Base-by-base conservation (phyloP, 768 basidiomycete species). In the Mycena latifolia region DNA sequence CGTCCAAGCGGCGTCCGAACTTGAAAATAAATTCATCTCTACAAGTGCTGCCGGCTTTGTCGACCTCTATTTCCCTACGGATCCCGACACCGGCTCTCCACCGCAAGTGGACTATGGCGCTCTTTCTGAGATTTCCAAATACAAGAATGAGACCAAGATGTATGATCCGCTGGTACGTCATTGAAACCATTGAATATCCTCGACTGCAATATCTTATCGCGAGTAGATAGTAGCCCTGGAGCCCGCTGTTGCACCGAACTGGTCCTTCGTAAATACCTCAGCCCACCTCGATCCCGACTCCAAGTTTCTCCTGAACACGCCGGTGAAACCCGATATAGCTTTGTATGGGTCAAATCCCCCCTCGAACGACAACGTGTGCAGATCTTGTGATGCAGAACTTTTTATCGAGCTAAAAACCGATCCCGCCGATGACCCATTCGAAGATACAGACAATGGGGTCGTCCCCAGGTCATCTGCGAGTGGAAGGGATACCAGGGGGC, bases 391-490 rank as follows among this genome's bases (percentile, higher is more conserved):
- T 35, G 53, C 57, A 50, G 61, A 66, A 28, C 17, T 47, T 25
- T 70, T 66, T 24, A n/a, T 70, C 24, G 69, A 66, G 65, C 56
- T 70, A 12, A 66, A 70, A 41, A 43, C 52, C 31, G 47, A 54
- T 25, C n/a, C 17, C 27, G 22, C 27, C 10, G 41, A 58, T 31
- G 69, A 70, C 46, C 54, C 55, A 17, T 70, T 70, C 27, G 43
- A 35, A 35, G 52, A 62, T 35, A 50, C 52, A 6, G 45, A 35
- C 35, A 37, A 37, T 37, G 37, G 37, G 24, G 53, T 37, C 45
- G 33, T 65, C 24, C 43, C 39, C 8, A 55, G n/a, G 17, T 12
- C 18, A 31, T 25, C 55, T 43, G 31, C 35, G 27, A 39, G 39
- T 17, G 60, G 25, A n/a, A 50, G 61, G 58, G 65, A 63, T 41